Conservation (phyloP, 2,329 filamentous ascomycete genomes). For the Trichophyton schoenleinii region DNA sequence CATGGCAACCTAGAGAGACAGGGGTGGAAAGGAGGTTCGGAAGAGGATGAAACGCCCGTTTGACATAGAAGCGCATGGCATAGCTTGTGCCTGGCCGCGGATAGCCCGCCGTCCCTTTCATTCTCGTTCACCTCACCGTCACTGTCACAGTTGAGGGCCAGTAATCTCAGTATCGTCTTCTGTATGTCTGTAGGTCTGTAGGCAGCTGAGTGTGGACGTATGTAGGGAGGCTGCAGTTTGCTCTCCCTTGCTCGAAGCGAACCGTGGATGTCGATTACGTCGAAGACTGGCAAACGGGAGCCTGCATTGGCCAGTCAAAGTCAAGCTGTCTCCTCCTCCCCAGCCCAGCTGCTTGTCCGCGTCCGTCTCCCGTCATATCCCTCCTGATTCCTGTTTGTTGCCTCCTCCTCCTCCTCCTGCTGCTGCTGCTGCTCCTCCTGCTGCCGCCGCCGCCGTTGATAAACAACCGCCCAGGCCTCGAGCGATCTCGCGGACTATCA, state of each 20-base stretch:
- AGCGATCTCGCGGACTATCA: neutral
- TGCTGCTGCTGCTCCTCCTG: no score
- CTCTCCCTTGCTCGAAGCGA: neutral
- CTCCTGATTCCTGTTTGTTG: no score
- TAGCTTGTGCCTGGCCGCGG: neutral
- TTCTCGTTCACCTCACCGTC: no score
- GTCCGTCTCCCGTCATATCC: no score
- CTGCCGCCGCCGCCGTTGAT: neutral
- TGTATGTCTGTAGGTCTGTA: neutral
- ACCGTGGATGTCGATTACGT: neutral
- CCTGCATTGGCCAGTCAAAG: neutral
- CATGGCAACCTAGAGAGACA: constrained; percentile 1
- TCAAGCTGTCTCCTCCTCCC: neutral
- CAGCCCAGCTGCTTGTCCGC: neutral
- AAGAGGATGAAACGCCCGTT: neutral
- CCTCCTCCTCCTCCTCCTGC: no score
- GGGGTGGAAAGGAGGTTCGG: neutral
- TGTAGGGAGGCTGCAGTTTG: neutral
- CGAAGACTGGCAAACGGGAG: constrained; percentile 1
- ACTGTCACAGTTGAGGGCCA: no score
- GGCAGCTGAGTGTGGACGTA: neutral
- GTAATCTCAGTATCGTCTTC: neutral
- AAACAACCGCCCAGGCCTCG: neutral
- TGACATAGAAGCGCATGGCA: neutral
- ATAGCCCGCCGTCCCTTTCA: neutral